A percentile compares a stretch with the other conserved stretches of the same genome.
phyloP scores from a whole-genome alignment of 208 protist species.

The Crithidia sp. region DNA sequence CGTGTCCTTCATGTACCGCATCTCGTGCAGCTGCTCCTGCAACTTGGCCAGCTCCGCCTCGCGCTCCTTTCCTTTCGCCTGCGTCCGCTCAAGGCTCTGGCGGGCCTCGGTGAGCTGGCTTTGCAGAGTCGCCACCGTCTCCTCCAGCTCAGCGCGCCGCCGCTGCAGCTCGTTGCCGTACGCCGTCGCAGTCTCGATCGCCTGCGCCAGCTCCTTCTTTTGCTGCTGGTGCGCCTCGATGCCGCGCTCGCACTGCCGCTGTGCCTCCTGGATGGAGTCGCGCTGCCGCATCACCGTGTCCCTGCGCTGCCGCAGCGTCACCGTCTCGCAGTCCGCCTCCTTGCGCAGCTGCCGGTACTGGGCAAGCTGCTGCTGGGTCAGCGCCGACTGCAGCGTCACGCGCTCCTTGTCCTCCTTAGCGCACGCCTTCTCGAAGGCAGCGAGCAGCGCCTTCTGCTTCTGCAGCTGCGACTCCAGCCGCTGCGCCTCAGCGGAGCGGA shows the following conservation, averaged over 20 bases:
- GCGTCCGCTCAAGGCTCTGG: slow-evolving; percentile 44
- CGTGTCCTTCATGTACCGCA: slow-evolving; percentile 85
- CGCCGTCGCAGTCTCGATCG: slow-evolving; percentile 37
- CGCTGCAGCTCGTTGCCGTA: slow-evolving; percentile 58
- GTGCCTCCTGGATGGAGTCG: slow-evolving; percentile 61
- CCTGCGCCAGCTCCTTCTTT: slow-evolving; percentile 47
- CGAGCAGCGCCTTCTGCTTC: slow-evolving; percentile 68
- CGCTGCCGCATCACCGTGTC: slow-evolving; percentile 71
- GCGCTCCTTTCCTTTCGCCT: slow-evolving; percentile 68
- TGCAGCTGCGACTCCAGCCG: slow-evolving; percentile 69
- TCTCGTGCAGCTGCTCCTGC: slow-evolving; percentile 89
- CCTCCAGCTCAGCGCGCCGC: slow-evolving; percentile 58
- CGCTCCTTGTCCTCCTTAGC: slow-evolving; percentile 60
- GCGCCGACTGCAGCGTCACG: slow-evolving; percentile 32
- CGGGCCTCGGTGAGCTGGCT: slow-evolving; percentile 45
- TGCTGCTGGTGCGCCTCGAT: slow-evolving; percentile 63
- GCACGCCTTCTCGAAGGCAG: slow-evolving; percentile 64
- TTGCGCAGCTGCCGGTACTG: slow-evolving; percentile 85
- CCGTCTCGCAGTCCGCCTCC: slow-evolving; percentile 85
- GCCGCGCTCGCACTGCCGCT: slow-evolving; percentile 63
- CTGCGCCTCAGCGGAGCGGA: slow-evolving; percentile 62
- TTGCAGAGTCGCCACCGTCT: slow-evolving; percentile 40
- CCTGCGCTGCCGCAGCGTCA: slow-evolving; percentile 76
- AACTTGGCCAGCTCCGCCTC: slow-evolving; percentile 85
- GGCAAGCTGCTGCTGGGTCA: slow-evolving; percentile 59